Conservation (phyloP, 306 rosid genomes). For the Quercus ilex region DNA sequence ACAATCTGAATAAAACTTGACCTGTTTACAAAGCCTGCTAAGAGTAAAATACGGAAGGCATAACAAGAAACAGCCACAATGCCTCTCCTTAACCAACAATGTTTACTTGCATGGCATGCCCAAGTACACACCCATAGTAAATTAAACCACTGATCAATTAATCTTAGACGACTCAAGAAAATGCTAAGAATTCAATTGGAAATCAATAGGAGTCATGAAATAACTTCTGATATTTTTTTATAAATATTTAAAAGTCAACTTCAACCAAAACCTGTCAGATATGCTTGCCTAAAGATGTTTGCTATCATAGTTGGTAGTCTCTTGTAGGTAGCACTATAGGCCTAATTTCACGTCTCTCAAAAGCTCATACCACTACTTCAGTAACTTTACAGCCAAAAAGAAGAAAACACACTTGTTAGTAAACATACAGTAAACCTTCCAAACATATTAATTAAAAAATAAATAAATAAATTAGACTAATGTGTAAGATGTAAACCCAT, state of each 20-base stretch:
- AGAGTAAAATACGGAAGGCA: background rate
- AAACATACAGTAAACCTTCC: background rate
- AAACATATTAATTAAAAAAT: background rate
- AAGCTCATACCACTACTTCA: background rate
- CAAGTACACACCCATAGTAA: background rate
- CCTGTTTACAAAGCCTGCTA: background rate
- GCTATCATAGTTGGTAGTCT: background rate
- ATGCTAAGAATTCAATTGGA: background rate
- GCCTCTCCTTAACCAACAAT: constrained; percentile 10
- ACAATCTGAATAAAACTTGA: background rate
- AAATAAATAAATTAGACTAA: background rate
- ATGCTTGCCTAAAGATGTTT: background rate
- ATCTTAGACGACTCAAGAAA: background rate
- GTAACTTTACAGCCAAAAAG: background rate
- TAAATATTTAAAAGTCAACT: background rate
- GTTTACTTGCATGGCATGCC: constrained; percentile 1
- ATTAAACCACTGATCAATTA: background rate
- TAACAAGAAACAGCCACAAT: background rate
- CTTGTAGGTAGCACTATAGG: background rate
- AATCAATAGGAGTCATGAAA: background rate
- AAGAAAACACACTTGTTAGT: background rate
- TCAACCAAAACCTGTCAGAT: background rate
- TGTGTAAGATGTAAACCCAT: background rate
- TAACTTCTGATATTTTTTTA: background rate
- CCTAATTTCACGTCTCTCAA: background rate